A percentile compares a stretch with the other conserved stretches of the same genome.
phyloP scores from a whole-genome alignment of 331 rosid genomes.

The Malus hybrid region DNA sequence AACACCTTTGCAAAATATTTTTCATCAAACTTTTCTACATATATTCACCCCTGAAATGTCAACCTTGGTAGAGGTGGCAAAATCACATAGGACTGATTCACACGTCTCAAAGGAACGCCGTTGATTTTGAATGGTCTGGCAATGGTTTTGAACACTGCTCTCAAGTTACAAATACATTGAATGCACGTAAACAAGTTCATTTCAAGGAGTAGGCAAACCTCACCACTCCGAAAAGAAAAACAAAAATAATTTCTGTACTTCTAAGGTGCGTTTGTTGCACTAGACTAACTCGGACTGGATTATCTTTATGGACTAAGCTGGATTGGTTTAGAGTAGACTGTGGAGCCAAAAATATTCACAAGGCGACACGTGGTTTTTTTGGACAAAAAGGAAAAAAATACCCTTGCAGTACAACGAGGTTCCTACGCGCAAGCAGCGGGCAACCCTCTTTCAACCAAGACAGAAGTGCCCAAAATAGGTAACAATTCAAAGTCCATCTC shows the following conservation, averaged over 20 bases:
- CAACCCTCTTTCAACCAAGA: too few species aligned
- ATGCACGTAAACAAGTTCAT: neutral
- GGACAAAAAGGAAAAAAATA: too few species aligned
- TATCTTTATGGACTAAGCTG: too few species aligned
- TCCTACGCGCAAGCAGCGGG: too few species aligned
- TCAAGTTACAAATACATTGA: neutral
- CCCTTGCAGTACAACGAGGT: too few species aligned
- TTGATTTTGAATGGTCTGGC: slow-evolving; percentile 26
- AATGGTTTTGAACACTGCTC: neutral
- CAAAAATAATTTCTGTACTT: neutral
- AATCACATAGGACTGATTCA: slow-evolving; percentile 25
- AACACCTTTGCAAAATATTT: slow-evolving; percentile 19
- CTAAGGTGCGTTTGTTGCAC: neutral
- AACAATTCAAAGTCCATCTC: too few species aligned
- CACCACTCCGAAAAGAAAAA: neutral
- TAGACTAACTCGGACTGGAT: too few species aligned
- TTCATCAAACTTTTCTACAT: slow-evolving; percentile 23
- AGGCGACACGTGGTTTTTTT: too few species aligned
- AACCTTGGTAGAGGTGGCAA: slow-evolving; percentile 26
- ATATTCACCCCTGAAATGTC: slow-evolving; percentile 17
- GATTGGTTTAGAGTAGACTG: too few species aligned
- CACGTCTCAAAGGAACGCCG: slow-evolving; percentile 30
- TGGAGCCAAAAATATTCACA: too few species aligned
- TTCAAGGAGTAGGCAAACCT: neutral
- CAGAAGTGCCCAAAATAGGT: too few species aligned